Evolutionary conservation across 768 basidiomycete genomes (phyloP).

Genomic region (Lyophyllum semitale): DNA sequence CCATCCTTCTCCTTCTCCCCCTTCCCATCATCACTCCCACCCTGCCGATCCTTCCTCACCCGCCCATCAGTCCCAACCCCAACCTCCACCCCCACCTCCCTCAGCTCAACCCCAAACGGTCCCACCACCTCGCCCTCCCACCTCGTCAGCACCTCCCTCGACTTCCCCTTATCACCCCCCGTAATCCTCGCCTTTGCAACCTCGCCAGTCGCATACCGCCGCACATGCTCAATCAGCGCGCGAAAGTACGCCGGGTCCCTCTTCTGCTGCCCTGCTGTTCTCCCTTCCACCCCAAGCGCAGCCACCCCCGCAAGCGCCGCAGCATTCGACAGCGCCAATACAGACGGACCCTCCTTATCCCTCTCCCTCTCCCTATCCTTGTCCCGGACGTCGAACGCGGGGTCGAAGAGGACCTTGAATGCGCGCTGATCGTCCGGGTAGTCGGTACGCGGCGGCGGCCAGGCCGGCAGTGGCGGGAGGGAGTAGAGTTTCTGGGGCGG

Average conservation of each 20-base stretch:
- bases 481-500: conserved; percentile 25
- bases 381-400: conserved; percentile 43
- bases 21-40: neutral
- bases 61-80: neutral
- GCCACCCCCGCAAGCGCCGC: neutral
- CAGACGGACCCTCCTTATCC: neutral
- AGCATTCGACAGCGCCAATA: neutral
- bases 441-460: conserved; percentile 59
- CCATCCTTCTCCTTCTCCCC: neutral
- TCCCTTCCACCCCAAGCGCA: neutral
- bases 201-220: conserved; percentile 28
- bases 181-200: conserved; percentile 48
- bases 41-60: neutral
- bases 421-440: conserved; percentile 46
- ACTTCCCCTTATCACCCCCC: conserved; percentile 49
- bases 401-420: conserved; percentile 69
- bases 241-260: conserved; percentile 30
- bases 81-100: conserved; percentile 1
- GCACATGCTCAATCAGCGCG: conserved; percentile 40
- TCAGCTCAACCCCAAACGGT: conserved; percentile 22
- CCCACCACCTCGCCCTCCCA: conserved; percentile 55
- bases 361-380: conserved; percentile 28
- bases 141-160: conserved; percentile 27
- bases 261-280: neutral
- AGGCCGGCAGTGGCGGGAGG: conserved; percentile 42